Evolutionary conservation across 2,329 filamentous ascomycete species (phyloP), one percentile per base, ranked within the genome.

Genomic region (Exserohilum turcica): DNA sequence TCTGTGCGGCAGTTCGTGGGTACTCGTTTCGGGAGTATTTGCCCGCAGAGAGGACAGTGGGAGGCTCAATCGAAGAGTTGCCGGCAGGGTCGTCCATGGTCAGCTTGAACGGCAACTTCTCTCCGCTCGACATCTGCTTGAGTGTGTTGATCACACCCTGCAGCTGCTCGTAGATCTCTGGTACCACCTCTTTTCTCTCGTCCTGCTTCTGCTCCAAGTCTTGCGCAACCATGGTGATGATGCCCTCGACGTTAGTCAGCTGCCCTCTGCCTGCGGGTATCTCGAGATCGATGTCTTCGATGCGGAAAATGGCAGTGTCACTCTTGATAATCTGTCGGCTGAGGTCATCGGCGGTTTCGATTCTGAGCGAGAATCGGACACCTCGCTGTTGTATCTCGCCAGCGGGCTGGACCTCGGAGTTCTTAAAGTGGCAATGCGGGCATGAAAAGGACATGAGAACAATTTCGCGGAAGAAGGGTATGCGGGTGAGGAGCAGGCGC

Each of bases 381-480:
- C 94, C 94, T 68, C 90, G 90, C 66, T 92, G 88, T 77, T 97
- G 94, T 57, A 97, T 93, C 65, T 92, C 86, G 57, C 92, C 92
- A 24, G 94, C 94, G 7, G 92, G 87, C 73, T 97, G 93, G 65
- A 99, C 89, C 67, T 97, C 93, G 75, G 92, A 92, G 80, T 97
- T 96, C 62, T 89, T 86, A 77, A 93, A 88, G 71, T 86, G 81
- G 79, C 94, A 99, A 76, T 97, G 86, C 5, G 91, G 86, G 80
- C 94, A 99, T 62, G 85, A 84, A 76, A 99, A 99, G 58, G 93
- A 97, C 87, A 97, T 96, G 75, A 99, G 85, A 68, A 99, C 91
- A 59, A 99, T 87, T 76, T 99, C 93, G 78, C 92, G 91, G 81
- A 99, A 99, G 82, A 91, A 97, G 13, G 94, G 94, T 50, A 99